Base-by-base conservation (phyloP, 768 basidiomycete species). In the Lactarius sp. region DNA sequence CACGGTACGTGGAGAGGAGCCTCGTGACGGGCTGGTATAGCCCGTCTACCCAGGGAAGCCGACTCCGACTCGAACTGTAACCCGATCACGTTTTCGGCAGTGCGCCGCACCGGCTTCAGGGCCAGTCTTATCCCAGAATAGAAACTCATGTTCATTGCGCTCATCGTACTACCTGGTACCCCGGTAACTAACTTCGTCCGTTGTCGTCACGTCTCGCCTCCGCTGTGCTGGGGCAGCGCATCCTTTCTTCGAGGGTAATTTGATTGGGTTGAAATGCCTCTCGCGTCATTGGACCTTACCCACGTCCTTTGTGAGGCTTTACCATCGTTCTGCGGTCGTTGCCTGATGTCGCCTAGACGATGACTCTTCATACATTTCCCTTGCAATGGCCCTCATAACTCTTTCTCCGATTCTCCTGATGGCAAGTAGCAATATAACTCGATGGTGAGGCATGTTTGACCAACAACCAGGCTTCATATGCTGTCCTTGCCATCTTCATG, bases 401-500 rank as follows among this genome's bases (percentile, higher is more conserved):
- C 63, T 76, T 9, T 74, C 67, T 8, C 76, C 75, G 5, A 71
- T 75, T 53, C 69, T 75, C 6, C 52, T 75, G 18, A 75, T 74
- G 64, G 74, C 71, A 57, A 61, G 66, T 60, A 6, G 33, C 2
- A 3, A 27, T 13, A 4, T 9, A 47, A 41, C 12, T 14, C 47
- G 22, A 13, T 52, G 16, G 9, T 52, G 9, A 22, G 51, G 13
- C 34, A 6, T 20, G 36, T 52, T 27, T 60, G 36, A 51, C 39
- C 39, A 36, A 20, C 8, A 22, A 49, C 6, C 16, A 93, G 90
- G 84, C 91, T 41, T 86, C 89, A 13, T 93, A 93, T 73, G 88
- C 88, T 7, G 86, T 80, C 3, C 77, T 93, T 10, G 82, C 85
- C 2, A 80, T 90, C 3, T 83, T 87, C 66, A 90, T 87, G 4